Conservation (phyloP, 2,329 filamentous ascomycete species). For the Botryotinia calthae region DNA sequence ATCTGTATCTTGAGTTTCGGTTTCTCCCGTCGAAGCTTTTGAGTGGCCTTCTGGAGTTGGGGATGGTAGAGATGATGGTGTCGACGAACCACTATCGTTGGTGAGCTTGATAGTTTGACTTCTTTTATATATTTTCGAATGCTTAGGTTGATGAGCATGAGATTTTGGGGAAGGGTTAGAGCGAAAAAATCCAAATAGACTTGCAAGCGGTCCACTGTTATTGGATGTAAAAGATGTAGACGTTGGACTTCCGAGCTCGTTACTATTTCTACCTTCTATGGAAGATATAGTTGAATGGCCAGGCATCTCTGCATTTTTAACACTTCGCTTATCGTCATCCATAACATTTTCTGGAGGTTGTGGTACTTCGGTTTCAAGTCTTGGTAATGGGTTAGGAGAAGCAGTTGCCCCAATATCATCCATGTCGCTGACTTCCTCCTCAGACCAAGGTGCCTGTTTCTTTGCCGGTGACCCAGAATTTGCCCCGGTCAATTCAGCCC, state of each 20-base stretch:
- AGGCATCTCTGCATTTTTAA: slow-evolving; percentile 45
- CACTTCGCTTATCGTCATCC: slow-evolving; percentile 60
- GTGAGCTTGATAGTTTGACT: slow-evolving; percentile 68
- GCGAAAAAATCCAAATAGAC: slow-evolving; percentile 70
- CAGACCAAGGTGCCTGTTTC: slow-evolving; percentile 27
- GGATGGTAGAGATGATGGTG: slow-evolving; percentile 16
- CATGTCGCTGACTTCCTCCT: slow-evolving; percentile 28
- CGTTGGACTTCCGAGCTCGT: slow-evolving; percentile 22
- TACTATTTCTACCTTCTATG: slow-evolving; percentile 15
- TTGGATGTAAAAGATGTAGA: slow-evolving; percentile 36
- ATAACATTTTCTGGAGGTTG: slow-evolving; percentile 66
- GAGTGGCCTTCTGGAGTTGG: slow-evolving; percentile 35
- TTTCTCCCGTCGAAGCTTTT: slow-evolving; percentile 34
- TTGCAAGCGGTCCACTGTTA: slow-evolving; percentile 50
- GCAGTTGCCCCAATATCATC: slow-evolving; percentile 31
- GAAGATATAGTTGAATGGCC: slow-evolving; percentile 27
- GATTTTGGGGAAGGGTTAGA: slow-evolving; percentile 51
- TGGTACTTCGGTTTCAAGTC: slow-evolving; percentile 57
- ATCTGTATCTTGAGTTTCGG: slow-evolving; percentile 45
- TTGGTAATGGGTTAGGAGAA: slow-evolving; percentile 45
- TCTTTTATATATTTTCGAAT: slow-evolving; percentile 69
- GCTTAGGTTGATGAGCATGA: slow-evolving; percentile 54
- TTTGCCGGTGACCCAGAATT: slow-evolving; percentile 43
- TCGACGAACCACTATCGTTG: slow-evolving; percentile 36
- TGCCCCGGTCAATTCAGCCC: slow-evolving; percentile 83